Evolutionary conservation across 1,284 basidiomycete species (phyloP), one percentile per base, ranked within the genome.

Genomic region (Cryptococcus amylolentus): DNA sequence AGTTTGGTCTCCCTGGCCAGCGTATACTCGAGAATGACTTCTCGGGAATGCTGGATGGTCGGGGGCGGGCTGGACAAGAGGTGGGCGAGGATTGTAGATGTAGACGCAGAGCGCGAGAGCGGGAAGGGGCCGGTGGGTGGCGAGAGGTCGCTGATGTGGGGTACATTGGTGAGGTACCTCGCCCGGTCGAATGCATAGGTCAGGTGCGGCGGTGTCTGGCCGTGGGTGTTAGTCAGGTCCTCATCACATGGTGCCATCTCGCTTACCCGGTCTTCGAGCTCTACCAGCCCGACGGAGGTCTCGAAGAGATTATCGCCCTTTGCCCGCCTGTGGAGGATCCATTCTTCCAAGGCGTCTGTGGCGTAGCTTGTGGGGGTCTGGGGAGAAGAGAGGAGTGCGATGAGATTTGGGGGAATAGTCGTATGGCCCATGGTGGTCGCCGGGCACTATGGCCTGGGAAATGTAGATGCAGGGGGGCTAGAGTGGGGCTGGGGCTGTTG

Each of bases 21-120:
- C 0, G 71, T 68, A 56, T 71, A 77, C 52, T 77, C 76, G 18
- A 76, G 65, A n/a, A 77, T 68, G 55, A 75, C 69, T 58, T 77
- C 70, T 8, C 75, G 65, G 5, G 72, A 71, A 31, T 72, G 68
- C 43, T 70, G 68, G 13, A 77, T 57, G 14, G 69, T 61, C 4
- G 73, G 72, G 1, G 63, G 52, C 0, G 73, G 72, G 13, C 66
- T 55, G 0, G 68, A 69, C 4, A 71, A 48, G 40, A 76, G 65
- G 47, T 72, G 71, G 38, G 62, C 56, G 3, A 76, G 59, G 37
- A 73, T 63, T 0, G 72, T 66, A 14, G 63, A 52, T 1, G 71
- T 65, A 0, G 71, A 68, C 3, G 69, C 63, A 2, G 73, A 72
- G 1, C 67, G 57, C 6, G 68, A 58, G 3, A 70, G 61, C 5